Percentiles rank a stretch among this genome's conserved stretches.
These are phyloP conservation scores for Diaporthe batatas DNA, from an alignment of 2,329 filamentous ascomycete genomes.

Conservation along the genomic window DNA sequence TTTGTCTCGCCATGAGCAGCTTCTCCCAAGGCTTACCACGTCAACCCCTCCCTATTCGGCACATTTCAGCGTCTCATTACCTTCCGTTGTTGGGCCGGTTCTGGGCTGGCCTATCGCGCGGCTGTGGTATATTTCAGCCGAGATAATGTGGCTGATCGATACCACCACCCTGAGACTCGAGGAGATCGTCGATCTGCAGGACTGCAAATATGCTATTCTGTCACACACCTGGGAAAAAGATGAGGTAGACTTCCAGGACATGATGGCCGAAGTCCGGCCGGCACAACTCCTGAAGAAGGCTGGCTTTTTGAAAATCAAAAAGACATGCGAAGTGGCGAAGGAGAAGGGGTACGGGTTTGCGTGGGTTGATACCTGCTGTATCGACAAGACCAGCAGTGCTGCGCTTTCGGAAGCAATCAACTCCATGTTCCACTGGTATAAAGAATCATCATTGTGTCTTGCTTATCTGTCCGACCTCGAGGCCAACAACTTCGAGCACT, in stretches of 20 bases:
- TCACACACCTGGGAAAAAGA: constrained; percentile 34
- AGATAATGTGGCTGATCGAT: constrained; percentile 29
- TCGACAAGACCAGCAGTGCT: constrained; percentile 40
- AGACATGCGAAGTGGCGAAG: constrained; percentile 32
- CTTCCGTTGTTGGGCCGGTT: no score
- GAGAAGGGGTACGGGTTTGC: constrained; percentile 27
- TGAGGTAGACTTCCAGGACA: constrained; percentile 31
- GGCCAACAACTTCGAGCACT: constrained; percentile 21
- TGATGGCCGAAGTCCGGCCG: constrained; percentile 21
- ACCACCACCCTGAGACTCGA: constrained; percentile 12
- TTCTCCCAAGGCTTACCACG: background rate
- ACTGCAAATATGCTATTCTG: constrained; percentile 34
- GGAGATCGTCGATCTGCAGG: constrained; percentile 28
- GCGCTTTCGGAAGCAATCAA: constrained; percentile 43
- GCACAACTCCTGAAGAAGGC: constrained; percentile 2
- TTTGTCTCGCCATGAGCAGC: background rate
- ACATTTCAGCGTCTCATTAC: background rate
- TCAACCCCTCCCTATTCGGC: background rate
- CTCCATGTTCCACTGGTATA: constrained; percentile 43
- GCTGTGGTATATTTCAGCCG: background rate
- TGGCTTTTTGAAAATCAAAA: constrained; percentile 33
- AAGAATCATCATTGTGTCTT: constrained; percentile 38
- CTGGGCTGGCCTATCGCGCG: background rate
- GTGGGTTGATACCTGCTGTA: constrained; percentile 41
- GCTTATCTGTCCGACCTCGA: constrained; percentile 40